Evolutionary conservation across 768 basidiomycete genomes (phyloP), one percentile per base, ranked within the genome.

Genomic region (Kwoniella sp.): DNA sequence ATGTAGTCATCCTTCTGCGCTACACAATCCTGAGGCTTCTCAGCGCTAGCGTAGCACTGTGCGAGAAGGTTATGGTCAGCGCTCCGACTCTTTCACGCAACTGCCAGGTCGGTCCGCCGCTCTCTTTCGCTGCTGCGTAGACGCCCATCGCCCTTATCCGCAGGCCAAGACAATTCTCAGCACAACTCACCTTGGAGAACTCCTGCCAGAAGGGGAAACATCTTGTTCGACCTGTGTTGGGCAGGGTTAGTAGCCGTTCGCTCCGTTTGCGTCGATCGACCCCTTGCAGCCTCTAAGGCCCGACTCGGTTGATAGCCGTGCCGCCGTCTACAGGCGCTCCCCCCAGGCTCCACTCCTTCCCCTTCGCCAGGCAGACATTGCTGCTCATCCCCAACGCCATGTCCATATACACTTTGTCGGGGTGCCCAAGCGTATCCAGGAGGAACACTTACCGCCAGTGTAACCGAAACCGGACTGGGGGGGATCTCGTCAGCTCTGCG

Each of bases 131-230:
- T 8, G 31, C 37, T 8, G 17, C 37, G 37, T 11, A 38, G 37
- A 38, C 8, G 14, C 23, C 51, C n/a, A 5, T n/a, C 20, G 25
- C 29, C 10, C 8, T 19, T 11, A 26, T 17, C 23, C 11, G 28
- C 15, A 23, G 41, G 3, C 5, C 7, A 50, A 6, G 39, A 37
- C 17, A 19, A 15, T 3, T 5, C 7, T n/a, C 32, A 28, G 9
- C 7, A 17, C 26, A 45, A 62, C 62, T 32, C 46, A 63, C 53
- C 74, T 67, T 72, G 19, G 62, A 62, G 56, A 74, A 74, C 26
- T 91, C 88, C 68, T 91, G 89, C 89, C 90, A 93, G 77, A 85
- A 88, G 11, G 82, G 79, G 74, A 91, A 91, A 76, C 91, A 95
- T 66, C 88, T 81, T 56, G 87, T 83, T 59, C 83, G 83, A 63